phyloP scores from a whole-genome alignment of 305 asterid genomes.

The Caryopteris hybrid region DNA sequence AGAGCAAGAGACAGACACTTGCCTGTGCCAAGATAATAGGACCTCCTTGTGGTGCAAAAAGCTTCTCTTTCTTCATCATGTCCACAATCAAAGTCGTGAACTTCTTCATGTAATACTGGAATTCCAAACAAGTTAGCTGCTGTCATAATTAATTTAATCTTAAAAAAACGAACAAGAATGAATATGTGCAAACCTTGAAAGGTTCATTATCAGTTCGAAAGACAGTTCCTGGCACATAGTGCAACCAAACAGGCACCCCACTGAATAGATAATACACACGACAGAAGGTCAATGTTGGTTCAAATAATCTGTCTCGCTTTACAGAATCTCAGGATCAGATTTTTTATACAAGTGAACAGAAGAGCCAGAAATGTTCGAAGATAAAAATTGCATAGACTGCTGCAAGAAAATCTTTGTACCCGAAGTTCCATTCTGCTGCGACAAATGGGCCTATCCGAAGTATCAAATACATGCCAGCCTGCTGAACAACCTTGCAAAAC shows the following conservation, averaged over 20 bases:
- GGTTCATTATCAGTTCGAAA: constrained; percentile 82
- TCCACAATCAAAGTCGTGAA: constrained; percentile 75
- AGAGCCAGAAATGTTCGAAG: no score
- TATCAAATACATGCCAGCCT: constrained; percentile 69
- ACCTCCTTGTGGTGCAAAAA: constrained; percentile 94
- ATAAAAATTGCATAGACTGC: background rate
- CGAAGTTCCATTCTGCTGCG: constrained; percentile 95
- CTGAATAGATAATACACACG: constrained; percentile 34
- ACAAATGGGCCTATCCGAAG: constrained; percentile 92
- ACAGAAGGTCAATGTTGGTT: constrained; percentile 14
- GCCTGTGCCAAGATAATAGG: constrained; percentile 94
- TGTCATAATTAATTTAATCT: background rate
- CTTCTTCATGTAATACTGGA: constrained; percentile 83
- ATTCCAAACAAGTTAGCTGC: constrained; percentile 18
- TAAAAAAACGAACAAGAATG: background rate
- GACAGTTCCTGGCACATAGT: constrained; percentile 78
- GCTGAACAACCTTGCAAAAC: constrained; percentile 82
- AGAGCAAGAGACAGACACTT: constrained; percentile 19
- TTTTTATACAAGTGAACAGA: background rate
- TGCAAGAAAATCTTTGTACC: constrained; percentile 37
- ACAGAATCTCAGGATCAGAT: background rate
- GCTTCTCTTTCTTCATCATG: constrained; percentile 79
- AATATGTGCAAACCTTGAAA: constrained; percentile 53
- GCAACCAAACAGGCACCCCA: constrained; percentile 96
- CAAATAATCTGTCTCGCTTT: background rate